Conservation (phyloP, 257 asterid species). For the Marsdenia floribunda region DNA sequence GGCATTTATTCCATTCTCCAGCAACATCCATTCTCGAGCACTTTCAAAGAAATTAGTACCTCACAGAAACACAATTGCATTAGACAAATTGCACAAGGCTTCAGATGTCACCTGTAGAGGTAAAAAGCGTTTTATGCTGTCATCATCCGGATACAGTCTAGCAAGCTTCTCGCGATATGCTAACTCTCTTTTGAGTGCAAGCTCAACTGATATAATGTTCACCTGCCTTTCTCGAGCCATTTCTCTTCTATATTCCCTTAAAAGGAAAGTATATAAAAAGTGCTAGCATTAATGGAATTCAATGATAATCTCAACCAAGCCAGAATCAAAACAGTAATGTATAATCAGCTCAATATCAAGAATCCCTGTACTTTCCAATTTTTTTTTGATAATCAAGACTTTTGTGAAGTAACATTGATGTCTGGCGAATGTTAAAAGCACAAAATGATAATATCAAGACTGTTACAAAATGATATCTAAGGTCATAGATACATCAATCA, state of each 20-base stretch:
- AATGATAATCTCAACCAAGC: background rate
- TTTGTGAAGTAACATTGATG: background rate
- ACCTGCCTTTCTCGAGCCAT: slow-evolving; percentile 32
- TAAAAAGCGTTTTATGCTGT: background rate
- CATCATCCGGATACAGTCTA: slow-evolving; percentile 9
- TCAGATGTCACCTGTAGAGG: slow-evolving; percentile 25
- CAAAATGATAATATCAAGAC: background rate
- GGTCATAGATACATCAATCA: background rate
- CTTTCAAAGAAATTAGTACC: background rate
- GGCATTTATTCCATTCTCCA: background rate
- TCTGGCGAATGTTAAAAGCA: background rate
- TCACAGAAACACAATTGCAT: background rate
- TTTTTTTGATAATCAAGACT: background rate
- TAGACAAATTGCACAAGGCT: background rate
- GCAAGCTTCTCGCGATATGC: slow-evolving; percentile 21
- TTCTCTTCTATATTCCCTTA: background rate
- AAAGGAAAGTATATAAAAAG: background rate
- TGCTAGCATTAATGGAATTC: background rate
- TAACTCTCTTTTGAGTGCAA: slow-evolving; percentile 23
- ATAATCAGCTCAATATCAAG: background rate
- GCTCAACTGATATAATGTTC: slow-evolving; percentile 17
- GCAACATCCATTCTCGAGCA: background rate
- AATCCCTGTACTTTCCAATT: background rate
- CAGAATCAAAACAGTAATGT: background rate
- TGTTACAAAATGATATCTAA: background rate